Conservation (phyloP, 805 yeast genomes). For the Debaryomyces maramus region DNA sequence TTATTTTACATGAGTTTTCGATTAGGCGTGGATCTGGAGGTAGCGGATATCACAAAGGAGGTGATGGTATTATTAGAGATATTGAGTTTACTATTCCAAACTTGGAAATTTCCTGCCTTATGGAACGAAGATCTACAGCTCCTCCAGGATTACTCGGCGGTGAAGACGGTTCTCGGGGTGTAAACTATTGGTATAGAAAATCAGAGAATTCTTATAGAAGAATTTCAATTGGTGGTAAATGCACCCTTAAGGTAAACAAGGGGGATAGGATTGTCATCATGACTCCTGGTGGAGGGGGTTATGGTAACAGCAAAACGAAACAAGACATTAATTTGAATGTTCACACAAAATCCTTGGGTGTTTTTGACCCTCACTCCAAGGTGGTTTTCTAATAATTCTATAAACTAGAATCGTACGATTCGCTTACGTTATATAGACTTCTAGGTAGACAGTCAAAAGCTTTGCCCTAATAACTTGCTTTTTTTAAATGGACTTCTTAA, state of each 20-base stretch:
- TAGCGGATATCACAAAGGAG: constrained; percentile 68
- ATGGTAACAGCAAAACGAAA: constrained; percentile 26
- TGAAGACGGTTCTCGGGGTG: constrained; percentile 68
- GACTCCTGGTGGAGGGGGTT: constrained; percentile 50
- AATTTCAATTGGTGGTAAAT: constrained; percentile 33
- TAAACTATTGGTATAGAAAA: constrained; percentile 34
- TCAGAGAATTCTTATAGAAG: constrained; percentile 19
- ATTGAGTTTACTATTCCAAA: constrained; percentile 59
- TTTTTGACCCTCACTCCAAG: too few species aligned
- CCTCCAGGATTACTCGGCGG: constrained; percentile 93
- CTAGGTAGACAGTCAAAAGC: too few species aligned
- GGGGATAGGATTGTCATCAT: constrained; percentile 43
- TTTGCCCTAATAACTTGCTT: too few species aligned
- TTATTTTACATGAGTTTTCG: constrained; percentile 67
- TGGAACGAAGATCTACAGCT: constrained; percentile 80
- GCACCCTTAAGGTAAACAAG: constrained; percentile 28
- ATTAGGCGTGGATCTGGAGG: constrained; percentile 82
- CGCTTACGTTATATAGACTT: too few species aligned
- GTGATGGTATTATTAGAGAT: constrained; percentile 84
- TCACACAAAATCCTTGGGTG: too few species aligned
- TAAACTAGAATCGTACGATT: too few species aligned
- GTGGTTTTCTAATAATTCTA: too few species aligned
- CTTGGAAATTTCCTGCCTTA: constrained; percentile 69
- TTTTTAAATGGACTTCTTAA: too few species aligned
- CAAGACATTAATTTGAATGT: too few species aligned